phyloP scores from a whole-genome alignment of 139 green algal genomes.

The Mychonastes homosphaera region DNA sequence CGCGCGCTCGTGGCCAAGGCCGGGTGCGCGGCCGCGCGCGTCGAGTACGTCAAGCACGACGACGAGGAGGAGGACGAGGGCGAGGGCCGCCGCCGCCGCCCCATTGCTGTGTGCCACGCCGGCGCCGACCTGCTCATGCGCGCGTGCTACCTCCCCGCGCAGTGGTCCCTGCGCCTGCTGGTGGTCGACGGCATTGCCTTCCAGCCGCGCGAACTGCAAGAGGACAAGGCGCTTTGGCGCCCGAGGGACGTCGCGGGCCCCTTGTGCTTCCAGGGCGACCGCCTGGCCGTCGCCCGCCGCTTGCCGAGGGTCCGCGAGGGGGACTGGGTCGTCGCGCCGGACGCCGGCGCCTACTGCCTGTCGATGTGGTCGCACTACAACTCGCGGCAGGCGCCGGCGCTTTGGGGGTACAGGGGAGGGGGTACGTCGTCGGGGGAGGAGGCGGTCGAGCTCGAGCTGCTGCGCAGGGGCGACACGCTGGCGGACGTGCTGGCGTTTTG shows the following conservation, averaged over 20 bases:
- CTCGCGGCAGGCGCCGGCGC: not conserved
- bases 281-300: constrained; percentile 10
- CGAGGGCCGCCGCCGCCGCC: too few species aligned
- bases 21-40: constrained; percentile 9
- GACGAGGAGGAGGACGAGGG: not conserved
- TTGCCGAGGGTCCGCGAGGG: constrained; percentile 19
- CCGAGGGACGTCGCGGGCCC: constrained; percentile 26
- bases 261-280: constrained; percentile 35
- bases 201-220: not conserved
- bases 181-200: constrained; percentile 12
- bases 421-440: not conserved
- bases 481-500: constrained; percentile 29
- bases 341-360: constrained; percentile 27
- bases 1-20: constrained; percentile 27
- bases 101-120: constrained; percentile 21
- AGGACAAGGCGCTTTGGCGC: constrained; percentile 1
- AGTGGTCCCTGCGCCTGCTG: constrained; percentile 24
- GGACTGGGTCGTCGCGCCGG: constrained; percentile 23
- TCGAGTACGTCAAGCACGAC: constrained; percentile 26
- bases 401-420: not conserved
- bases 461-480: constrained; percentile 24
- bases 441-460: constrained; percentile 3
- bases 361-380: constrained; percentile 25
- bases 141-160: constrained; percentile 29
- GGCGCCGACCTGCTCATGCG: constrained; percentile 30